Conservation (phyloP, 495 filamentous ascomycete genomes). For the Penicillium herquei region DNA sequence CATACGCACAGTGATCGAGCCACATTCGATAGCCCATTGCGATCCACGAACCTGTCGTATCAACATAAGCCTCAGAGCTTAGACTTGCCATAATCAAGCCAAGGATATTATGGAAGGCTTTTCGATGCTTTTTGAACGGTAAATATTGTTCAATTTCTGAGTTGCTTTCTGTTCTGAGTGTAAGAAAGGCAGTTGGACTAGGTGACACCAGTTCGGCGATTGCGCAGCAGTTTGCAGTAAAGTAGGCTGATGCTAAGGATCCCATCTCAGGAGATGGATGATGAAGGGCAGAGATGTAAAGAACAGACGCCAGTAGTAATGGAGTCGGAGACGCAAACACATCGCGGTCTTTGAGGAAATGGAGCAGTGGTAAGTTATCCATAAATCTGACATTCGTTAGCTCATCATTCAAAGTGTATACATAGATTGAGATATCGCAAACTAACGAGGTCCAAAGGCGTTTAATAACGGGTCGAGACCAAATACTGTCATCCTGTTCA, state of each 20-base stretch:
- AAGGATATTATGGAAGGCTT: constrained; percentile 35
- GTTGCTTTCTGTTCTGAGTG: not conserved
- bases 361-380: constrained; percentile 37
- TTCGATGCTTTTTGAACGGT: not conserved
- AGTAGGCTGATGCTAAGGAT: constrained; percentile 29
- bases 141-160: not conserved
- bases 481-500: constrained; percentile 26
- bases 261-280: constrained; percentile 26
- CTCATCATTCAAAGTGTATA: not conserved
- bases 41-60: constrained; percentile 39
- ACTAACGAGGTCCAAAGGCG: constrained; percentile 38
- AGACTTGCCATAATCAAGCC: constrained; percentile 43
- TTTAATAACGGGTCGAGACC: constrained; percentile 32
- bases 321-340: constrained; percentile 36
- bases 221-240: constrained; percentile 34
- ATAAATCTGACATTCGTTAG: constrained; percentile 25
- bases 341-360: constrained; percentile 35
- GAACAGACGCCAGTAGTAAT: constrained; percentile 36
- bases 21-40: constrained; percentile 40
- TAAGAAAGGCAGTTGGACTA: not conserved
- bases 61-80: constrained; percentile 37
- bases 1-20: constrained; percentile 30
- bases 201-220: constrained; percentile 34
- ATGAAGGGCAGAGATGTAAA: constrained; percentile 40
- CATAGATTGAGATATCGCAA: not conserved